Percentiles rank a stretch among this genome's conserved stretches.
Conservation (phyloP, 2,329 filamentous ascomycete genomes). For the Neofusicoccum ribis region DNA sequence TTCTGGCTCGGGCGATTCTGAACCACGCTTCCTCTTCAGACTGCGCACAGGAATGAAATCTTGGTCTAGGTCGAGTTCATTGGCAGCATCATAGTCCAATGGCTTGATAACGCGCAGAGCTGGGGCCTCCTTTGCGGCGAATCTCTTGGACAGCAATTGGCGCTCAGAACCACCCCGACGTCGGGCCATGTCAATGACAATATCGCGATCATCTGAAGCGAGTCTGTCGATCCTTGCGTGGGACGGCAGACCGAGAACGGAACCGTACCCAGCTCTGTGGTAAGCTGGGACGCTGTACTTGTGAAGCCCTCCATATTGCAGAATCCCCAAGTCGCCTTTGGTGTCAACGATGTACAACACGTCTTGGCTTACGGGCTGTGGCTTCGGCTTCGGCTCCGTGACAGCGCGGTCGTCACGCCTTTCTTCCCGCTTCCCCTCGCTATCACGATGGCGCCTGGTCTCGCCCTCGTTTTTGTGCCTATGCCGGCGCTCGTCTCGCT, state of each 20-base stretch:
- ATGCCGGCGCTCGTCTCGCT: not conserved
- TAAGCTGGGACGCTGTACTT: slow-evolving; percentile 72
- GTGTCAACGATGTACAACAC: slow-evolving; percentile 60
- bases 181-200: slow-evolving; percentile 35
- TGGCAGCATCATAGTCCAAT: not conserved
- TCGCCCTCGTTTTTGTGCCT: not conserved
- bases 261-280: slow-evolving; percentile 66
- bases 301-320: slow-evolving; percentile 73
- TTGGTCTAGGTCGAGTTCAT: slow-evolving; percentile 17
- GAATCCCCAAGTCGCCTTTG: slow-evolving; percentile 74
- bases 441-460: not conserved
- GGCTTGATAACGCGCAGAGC: slow-evolving; percentile 30
- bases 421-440: not conserved
- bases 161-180: slow-evolving; percentile 47
- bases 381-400: not conserved
- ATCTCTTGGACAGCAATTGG: slow-evolving; percentile 41
- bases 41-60: slow-evolving; percentile 34
- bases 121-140: slow-evolving; percentile 28
- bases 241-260: slow-evolving; percentile 65
- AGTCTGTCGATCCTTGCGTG: slow-evolving; percentile 68
- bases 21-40: slow-evolving; percentile 27
- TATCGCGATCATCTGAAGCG: slow-evolving; percentile 53
- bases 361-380: not conserved
- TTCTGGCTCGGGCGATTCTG: slow-evolving; percentile 21
- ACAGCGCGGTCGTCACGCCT: not conserved